These are phyloP conservation scores for cucumber (Cucumis sativus) DNA, from an alignment of 306 rosid genomes.

Conservation along the genomic window Cucumber_9930_V3 NC_026656.2:1317001-1317500, in stretches of 20 bases:
- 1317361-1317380: slow-evolving; percentile 36
- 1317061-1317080: not conserved
- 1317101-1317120: slow-evolving; percentile 29
- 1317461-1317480: slow-evolving; percentile 12
- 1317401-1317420: slow-evolving; percentile 34
- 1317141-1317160: slow-evolving; percentile 50
- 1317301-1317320: not conserved
- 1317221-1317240: slow-evolving; percentile 52
- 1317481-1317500: no score
- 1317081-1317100: not conserved
- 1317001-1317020: not conserved
- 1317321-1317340: not conserved
- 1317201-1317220: slow-evolving; percentile 89
- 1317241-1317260: slow-evolving; percentile 69
- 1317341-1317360: slow-evolving; percentile 29
- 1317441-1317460: slow-evolving; percentile 46
- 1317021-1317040: not conserved
- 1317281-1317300: slow-evolving; percentile 4
- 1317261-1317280: slow-evolving; percentile 50
- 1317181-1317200: slow-evolving; percentile 74
- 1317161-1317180: slow-evolving; percentile 86
- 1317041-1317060: not conserved
- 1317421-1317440: slow-evolving; percentile 40
- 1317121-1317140: slow-evolving; percentile 74
- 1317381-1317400: slow-evolving; percentile 40